Conservation (phyloP, 208 protist species). For the Zelonia costaricensis region DNA sequence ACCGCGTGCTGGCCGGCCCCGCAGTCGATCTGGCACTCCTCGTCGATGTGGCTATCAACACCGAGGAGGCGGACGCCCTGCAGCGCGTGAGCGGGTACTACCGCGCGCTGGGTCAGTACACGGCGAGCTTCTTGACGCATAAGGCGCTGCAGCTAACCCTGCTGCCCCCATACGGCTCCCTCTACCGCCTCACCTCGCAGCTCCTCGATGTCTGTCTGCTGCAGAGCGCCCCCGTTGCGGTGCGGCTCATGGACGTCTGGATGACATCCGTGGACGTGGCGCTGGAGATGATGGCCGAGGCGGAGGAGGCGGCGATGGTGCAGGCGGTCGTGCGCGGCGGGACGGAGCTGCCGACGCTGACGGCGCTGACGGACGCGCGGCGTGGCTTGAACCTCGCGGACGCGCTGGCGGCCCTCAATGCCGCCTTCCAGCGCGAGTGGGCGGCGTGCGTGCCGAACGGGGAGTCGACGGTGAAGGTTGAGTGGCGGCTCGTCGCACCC, state of each 20-base stretch:
- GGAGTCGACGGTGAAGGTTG: conserved; percentile 29
- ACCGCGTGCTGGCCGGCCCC: conserved; percentile 12
- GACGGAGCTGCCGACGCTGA: conserved; percentile 9
- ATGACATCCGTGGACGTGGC: conserved; percentile 16
- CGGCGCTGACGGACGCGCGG: conserved; percentile 11
- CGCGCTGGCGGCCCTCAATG: conserved; percentile 38
- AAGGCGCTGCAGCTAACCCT: conserved; percentile 84
- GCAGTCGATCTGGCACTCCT: conserved; percentile 18
- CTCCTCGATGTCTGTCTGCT: conserved; percentile 73
- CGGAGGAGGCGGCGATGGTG: conserved; percentile 19
- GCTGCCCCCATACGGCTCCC: conserved; percentile 66
- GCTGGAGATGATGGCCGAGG: conserved; percentile 24
- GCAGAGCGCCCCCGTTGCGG: conserved; percentile 52
- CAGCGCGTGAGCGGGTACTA: conserved; percentile 69
- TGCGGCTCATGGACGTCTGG: conserved; percentile 58
- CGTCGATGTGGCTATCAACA: conserved; percentile 3
- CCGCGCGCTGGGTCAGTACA: conserved; percentile 46
- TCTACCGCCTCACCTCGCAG: conserved; percentile 55
- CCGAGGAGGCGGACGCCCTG: conserved; percentile 38
- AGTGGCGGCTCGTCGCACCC: conserved; percentile 12
- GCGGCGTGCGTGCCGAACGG: conserved; percentile 38
- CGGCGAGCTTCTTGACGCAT: conserved; percentile 65
- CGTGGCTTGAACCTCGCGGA: conserved; percentile 19
- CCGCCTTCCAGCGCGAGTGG: conserved; percentile 62
- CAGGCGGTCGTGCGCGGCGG: conserved; percentile 2